Base-by-base conservation (phyloP, 108 stramenopile genomes). In the Schizochytrium sp. region DNA sequence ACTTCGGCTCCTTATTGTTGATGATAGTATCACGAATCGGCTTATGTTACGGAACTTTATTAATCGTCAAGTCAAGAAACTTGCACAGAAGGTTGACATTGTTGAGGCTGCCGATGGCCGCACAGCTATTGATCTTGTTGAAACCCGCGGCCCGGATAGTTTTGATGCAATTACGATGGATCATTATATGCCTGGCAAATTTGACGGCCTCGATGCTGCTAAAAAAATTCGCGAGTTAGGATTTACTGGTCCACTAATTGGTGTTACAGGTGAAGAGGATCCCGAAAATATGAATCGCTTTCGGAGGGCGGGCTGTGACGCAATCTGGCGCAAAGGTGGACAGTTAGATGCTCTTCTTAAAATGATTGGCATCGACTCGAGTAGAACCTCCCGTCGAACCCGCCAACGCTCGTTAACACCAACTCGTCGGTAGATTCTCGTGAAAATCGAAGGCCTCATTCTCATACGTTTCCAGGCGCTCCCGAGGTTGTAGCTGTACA, bases 121-220 rank as follows among this genome's bases (percentile, higher is more conserved):
- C 42, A 44, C 64, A 15, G 64, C 64, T 8, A 38, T 69, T 8
- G 12, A 15, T 44, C 44, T 69, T 10, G 64, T 69, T 15, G 42
- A 38, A 7, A 38, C 40, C 28, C 19, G 15, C 2, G 64, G 44
- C 5, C 7, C 19, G 0, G 64, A 38, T 38, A 7, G 42, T 7
- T 69, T 69, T 38, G 64, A 69, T 44, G 64, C 64, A 0, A 69
- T 69, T 15, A 69, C 64, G 5, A 69, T 69, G 64, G 64, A 69
- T 15, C 64, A 69, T 38, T 69, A 69, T 0, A 69, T 69, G 64
- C 64, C 64, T 28, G 64, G 64, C 19, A 0, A 12, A 8, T 69
- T 10, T 69, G 64, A 69, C 28, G 64, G 64, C 3, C 12, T 15
- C 64, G 64, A 69, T 8, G 7, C 64, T 44, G 28, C 64, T 8